phyloP scores from a whole-genome alignment of 176 grass and related monocot genomes.

The Thalia dealbata region DNA sequence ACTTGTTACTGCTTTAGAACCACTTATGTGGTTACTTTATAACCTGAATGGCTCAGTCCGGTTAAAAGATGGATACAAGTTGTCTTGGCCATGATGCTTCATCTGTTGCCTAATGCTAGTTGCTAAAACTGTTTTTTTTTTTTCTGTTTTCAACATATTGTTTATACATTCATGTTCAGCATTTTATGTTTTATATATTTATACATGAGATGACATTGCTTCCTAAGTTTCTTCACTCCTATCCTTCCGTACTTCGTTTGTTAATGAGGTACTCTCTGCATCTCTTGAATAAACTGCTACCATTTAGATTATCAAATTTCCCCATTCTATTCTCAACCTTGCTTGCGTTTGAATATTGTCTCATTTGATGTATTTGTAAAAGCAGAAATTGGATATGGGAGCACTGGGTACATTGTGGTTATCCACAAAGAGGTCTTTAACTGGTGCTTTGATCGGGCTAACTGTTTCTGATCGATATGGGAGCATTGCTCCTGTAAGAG shows the following conservation, averaged over 20 bases:
- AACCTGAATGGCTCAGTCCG: background rate
- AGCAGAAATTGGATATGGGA: conserved; percentile 30
- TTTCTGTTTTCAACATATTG: background rate
- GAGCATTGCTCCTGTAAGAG: conserved; percentile 24
- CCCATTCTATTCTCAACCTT: background rate
- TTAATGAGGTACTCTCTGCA: background rate
- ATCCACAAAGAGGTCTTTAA: conserved; percentile 6
- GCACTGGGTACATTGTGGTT: conserved; percentile 11
- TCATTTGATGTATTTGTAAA: background rate
- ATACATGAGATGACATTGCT: background rate
- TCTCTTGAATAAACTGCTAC: background rate
- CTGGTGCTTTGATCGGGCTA: conserved; percentile 24
- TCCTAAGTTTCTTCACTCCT: too few species aligned
- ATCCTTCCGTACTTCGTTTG: background rate
- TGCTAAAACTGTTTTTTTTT: background rate
- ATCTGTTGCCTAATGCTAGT: background rate
- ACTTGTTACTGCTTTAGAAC: background rate
- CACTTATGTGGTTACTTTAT: background rate
- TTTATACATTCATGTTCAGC: background rate
- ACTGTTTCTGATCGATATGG: conserved; percentile 49
- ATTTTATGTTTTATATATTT: background rate
- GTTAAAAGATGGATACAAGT: background rate
- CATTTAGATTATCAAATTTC: background rate
- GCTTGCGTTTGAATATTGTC: background rate
- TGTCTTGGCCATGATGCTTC: background rate